A percentile compares a stretch with the other conserved stretches of the same genome.
Evolutionary conservation across 2,329 filamentous ascomycete species (phyloP).

Genomic region (Ophiostoma populinum): DNA sequence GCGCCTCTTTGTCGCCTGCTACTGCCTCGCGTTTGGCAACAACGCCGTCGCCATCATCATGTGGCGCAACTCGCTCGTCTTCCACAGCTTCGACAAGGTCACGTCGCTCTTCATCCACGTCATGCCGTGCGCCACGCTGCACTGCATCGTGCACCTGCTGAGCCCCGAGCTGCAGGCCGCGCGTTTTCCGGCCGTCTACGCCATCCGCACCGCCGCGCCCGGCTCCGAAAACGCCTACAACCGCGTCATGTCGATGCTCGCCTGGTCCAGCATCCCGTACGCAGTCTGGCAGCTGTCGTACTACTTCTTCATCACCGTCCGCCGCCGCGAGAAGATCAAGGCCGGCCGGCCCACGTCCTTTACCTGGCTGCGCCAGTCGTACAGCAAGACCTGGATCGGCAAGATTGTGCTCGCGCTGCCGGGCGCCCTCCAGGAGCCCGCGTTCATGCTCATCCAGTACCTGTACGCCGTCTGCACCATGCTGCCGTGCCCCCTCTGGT

Average conservation of each 20-base stretch:
- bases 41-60: constrained; percentile 96
- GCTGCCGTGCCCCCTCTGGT: constrained; percentile 89
- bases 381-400: constrained; percentile 78
- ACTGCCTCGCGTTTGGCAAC: constrained; percentile 87
- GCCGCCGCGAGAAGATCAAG: constrained; percentile 87
- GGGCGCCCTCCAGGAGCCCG: constrained; percentile 57
- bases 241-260: constrained; percentile 64
- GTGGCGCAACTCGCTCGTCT: constrained; percentile 98
- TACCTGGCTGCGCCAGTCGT: constrained; percentile 88
- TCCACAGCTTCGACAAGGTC: constrained; percentile 96
- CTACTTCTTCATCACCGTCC: constrained; percentile 88
- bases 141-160: constrained; percentile 78
- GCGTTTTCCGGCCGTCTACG: constrained; percentile 72
- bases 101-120: constrained; percentile 98
- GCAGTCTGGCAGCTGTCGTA: constrained; percentile 83
- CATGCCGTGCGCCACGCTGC: constrained; percentile 89
- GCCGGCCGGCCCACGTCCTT: constrained; percentile 92
- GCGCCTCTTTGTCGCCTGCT: constrained; percentile 78
- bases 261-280: constrained; percentile 90
- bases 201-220: constrained; percentile 51
- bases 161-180: constrained; percentile 43
- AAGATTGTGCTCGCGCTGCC: constrained; percentile 69
- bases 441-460: constrained; percentile 96
- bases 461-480: constrained; percentile 80
- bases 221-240: constrained; percentile 68